Conservation (phyloP, 148 eudicot species). For the Simmondsia chinensis region DNA sequence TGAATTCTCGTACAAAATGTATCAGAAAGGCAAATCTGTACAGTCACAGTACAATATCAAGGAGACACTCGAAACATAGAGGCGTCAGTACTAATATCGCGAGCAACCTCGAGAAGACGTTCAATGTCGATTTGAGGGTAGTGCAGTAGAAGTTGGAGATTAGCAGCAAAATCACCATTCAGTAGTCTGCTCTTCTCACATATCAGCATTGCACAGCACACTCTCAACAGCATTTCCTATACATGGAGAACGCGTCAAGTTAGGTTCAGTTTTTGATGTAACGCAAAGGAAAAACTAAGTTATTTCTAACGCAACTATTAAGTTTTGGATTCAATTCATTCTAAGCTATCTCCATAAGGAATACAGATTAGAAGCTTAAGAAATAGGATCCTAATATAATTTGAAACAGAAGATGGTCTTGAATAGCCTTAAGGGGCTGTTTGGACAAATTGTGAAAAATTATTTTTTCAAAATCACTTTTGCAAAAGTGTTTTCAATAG, state of each 20-base stretch:
- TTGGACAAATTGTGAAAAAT: too few species aligned
- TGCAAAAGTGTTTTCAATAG: too few species aligned
- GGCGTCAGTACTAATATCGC: slow-evolving; percentile 27
- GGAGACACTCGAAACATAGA: slow-evolving; percentile 22
- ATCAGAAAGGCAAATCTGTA: too few species aligned
- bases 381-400: too few species aligned
- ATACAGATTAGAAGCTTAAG: too few species aligned
- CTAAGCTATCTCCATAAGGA: too few species aligned
- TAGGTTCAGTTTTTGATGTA: not conserved
- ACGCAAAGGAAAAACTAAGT: not conserved
- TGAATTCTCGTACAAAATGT: too few species aligned
- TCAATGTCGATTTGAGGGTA: slow-evolving; percentile 43
- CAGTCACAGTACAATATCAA: too few species aligned
- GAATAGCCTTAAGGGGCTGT: too few species aligned
- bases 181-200: slow-evolving; percentile 39
- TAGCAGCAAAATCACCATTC: slow-evolving; percentile 51
- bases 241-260: not conserved
- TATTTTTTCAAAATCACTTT: too few species aligned
- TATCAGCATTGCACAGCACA: slow-evolving; percentile 66
- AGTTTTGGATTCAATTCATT: too few species aligned
- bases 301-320: not conserved
- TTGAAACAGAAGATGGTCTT: too few species aligned
- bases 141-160: slow-evolving; percentile 49
- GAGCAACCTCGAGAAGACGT: slow-evolving; percentile 43
- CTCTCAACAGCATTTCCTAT: slow-evolving; percentile 57